Base-by-base conservation (phyloP, 2,329 filamentous ascomycete species). In the Paraphoma sp. region DNA sequence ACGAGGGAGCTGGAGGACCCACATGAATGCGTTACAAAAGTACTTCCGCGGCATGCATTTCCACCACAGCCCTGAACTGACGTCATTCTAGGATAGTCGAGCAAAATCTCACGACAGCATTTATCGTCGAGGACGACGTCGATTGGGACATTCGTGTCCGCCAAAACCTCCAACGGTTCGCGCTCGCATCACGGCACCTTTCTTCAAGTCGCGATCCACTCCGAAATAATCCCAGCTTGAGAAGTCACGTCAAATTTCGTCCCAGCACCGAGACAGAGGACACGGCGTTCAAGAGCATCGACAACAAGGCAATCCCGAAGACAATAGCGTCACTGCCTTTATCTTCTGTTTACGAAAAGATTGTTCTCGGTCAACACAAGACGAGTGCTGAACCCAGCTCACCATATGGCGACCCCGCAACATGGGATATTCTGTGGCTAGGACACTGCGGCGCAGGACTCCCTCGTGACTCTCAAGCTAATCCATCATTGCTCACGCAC, bases 401-500 rank as follows among this genome's bases (percentile, higher is more conserved):
- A n/a, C 74, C 75, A 14, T 73, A 73, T 44, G 70, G 68, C 1
- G 74, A 77, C 53, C 67, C 70, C 16, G 31, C 60, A 18, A 53
- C 74, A 43, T 79, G 78, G 77, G 77, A 80, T 53, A 62, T 79
- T 36, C 68, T 80, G 29, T 78, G 76, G 76, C 69, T 77, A 8
- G 78, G 78, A 14, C 70, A 72, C 53, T 72, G 70, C 57, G 70
- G 70, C 31, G 60, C 66, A 23, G 68, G 68, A 33, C 68, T 72
- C 45, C 68, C 70, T 10, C 68, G 70, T n/a, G 57, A 63, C 43
- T 51, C 48, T 5, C 41, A 40, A 31, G 4, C 38, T 14, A 51
- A 40, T 30, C 38, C 47, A 31, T 9, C 46, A 12, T 17, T 33
- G 12, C n/a, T 43, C 44, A 52, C 52, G 36, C 48, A 51, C 38